phyloP scores from a whole-genome alignment of 768 basidiomycete species.

The Chalciporus sphaerocephalus region DNA sequence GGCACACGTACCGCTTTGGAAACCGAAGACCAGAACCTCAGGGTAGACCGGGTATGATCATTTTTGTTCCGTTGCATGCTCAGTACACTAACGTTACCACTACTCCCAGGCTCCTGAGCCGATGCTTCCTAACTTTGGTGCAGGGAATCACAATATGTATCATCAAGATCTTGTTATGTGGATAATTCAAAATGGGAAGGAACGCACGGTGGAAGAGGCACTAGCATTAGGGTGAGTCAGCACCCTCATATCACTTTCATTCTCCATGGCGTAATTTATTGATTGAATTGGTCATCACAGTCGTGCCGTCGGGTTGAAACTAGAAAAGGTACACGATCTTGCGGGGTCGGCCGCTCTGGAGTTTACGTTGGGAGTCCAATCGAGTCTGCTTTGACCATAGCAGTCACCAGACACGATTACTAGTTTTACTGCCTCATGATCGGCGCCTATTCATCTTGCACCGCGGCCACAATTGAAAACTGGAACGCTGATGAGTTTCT shows the following conservation, averaged over 20 bases:
- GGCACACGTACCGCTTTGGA: too few species aligned
- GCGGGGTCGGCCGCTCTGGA: conserved; percentile 24
- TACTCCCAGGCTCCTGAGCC: conserved; percentile 37
- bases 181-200: conserved; percentile 37
- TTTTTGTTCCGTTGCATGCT: too few species aligned
- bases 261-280: neutral
- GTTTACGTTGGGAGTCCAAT: conserved; percentile 16
- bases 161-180: conserved; percentile 47
- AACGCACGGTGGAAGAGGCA: conserved; percentile 40
- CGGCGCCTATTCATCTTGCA: too few species aligned
- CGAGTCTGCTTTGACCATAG: too few species aligned
- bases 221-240: conserved; percentile 30
- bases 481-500: too few species aligned
- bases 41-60: too few species aligned
- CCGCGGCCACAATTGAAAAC: too few species aligned
- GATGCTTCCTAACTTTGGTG: conserved; percentile 45
- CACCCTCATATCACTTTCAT: neutral
- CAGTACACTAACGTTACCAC: too few species aligned
- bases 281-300: conserved; percentile 5
- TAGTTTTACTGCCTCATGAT: too few species aligned
- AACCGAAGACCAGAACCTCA: neutral
- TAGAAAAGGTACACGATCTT: conserved; percentile 28
- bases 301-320: conserved; percentile 12
- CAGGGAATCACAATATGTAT: conserved; percentile 38
- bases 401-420: too few species aligned